Evolutionary conservation across 768 basidiomycete species (phyloP).

Genomic region (Lentinula aciculospora): DNA sequence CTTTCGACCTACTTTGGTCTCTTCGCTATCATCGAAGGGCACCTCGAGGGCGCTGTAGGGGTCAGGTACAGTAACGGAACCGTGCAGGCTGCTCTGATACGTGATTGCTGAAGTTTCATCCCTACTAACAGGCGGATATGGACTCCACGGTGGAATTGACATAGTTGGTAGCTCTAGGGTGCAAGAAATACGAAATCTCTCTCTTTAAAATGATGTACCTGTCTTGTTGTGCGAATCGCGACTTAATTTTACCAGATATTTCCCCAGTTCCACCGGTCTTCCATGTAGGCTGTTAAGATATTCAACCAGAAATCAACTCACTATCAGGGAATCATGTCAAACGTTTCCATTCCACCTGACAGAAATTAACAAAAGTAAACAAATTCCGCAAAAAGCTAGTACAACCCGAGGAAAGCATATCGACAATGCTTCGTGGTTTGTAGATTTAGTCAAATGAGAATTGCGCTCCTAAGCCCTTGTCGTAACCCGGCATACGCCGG

Average conservation of each 20-base stretch:
- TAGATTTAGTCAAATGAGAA: too few relatives aligned
- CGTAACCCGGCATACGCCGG: neutral
- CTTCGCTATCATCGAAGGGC: neutral
- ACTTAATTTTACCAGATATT: too few relatives aligned
- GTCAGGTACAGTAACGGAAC: constrained; percentile 3
- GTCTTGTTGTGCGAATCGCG: too few relatives aligned
- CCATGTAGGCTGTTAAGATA: neutral
- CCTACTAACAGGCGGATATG: neutral
- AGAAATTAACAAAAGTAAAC: neutral
- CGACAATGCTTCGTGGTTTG: neutral
- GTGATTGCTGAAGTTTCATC: constrained; percentile 2
- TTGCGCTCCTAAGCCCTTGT: too few relatives aligned
- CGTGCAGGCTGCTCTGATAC: neutral
- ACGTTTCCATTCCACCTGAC: neutral
- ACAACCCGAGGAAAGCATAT: neutral
- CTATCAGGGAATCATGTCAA: neutral
- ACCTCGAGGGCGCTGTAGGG: neutral
- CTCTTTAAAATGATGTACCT: too few relatives aligned
- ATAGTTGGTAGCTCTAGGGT: neutral
- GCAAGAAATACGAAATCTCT: neutral
- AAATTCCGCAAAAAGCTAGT: neutral
- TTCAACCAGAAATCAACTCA: neutral
- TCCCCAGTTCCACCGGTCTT: too few relatives aligned
- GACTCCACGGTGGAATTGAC: neutral
- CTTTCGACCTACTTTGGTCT: constrained; percentile 1